phyloP scores from a whole-genome alignment of 805 yeast genomes.

The Diddensiella caesifluorescens region DNA sequence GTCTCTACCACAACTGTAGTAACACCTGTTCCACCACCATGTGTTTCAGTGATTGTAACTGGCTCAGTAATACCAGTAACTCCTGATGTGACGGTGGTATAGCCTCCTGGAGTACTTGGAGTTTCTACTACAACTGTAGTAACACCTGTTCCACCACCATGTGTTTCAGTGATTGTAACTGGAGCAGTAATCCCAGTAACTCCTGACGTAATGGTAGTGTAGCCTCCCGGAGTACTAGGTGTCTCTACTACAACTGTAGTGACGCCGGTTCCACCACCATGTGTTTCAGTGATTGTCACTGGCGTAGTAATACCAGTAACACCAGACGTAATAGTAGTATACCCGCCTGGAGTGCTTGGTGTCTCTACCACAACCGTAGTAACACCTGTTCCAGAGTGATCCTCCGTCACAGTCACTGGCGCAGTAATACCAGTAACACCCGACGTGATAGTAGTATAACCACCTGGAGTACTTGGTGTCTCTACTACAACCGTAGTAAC shows the following conservation, averaged over 20 bases:
- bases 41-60: background rate
- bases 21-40: constrained; percentile 3
- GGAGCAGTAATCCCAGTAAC: background rate
- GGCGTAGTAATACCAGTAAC: background rate
- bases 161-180: background rate
- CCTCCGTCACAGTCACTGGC: background rate
- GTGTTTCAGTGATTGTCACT: background rate
- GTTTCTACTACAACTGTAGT: constrained; percentile 1
- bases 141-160: background rate
- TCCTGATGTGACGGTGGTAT: background rate
- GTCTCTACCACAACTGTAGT: constrained; percentile 9
- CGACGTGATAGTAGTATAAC: background rate
- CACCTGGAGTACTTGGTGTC: background rate
- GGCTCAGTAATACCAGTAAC: background rate
- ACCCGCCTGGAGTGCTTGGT: background rate
- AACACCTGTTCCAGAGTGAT: background rate
- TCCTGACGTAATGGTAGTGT: background rate
- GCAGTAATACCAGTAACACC: background rate
- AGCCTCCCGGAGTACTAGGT: background rate
- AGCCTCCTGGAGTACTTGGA: background rate
- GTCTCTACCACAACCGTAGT: background rate
- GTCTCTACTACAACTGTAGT: constrained; percentile 1
- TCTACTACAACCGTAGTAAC: background rate
- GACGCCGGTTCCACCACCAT: background rate
- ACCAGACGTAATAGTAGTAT: background rate